phyloP scores from a whole-genome alignment of 1,284 basidiomycete genomes.

The Ceraceosorus guamensis region DNA sequence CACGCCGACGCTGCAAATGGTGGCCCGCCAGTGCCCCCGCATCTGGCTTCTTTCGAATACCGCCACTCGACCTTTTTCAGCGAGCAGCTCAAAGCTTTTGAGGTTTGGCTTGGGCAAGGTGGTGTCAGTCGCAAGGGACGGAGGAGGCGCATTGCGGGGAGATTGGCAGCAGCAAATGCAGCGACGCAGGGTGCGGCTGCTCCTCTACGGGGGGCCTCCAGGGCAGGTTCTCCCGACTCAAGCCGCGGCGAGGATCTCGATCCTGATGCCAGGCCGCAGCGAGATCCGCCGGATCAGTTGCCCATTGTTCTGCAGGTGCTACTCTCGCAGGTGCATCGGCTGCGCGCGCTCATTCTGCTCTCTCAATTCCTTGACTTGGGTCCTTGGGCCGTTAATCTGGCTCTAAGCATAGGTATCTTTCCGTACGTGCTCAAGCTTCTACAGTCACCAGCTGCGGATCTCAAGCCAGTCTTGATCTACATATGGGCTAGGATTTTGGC shows the following conservation, averaged over 20 bases:
- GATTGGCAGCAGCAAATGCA: too few relatives aligned
- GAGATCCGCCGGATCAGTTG: conserved; percentile 85
- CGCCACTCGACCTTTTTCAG: conserved; percentile 88
- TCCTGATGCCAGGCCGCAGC: conserved; percentile 53
- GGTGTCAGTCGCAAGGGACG: conserved; percentile 49
- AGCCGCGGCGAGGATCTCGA: conserved; percentile 49
- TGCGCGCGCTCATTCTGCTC: conserved; percentile 89
- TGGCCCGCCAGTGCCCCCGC: conserved; percentile 46
- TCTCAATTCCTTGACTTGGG: conserved; percentile 96
- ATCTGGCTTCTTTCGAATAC: conserved; percentile 56
- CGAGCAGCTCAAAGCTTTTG: conserved; percentile 92
- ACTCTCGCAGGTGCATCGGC: conserved; percentile 88
- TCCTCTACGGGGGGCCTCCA: background rate
- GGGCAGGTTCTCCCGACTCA: conserved; percentile 1
- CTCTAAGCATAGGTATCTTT: conserved; percentile 96
- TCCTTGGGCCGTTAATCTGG: conserved; percentile 95
- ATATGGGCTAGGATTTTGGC: conserved; percentile 97
- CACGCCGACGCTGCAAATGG: conserved; percentile 49
- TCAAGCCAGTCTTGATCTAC: conserved; percentile 96
- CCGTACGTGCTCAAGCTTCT: conserved; percentile 95
- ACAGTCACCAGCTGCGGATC: conserved; percentile 85
- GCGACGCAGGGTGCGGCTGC: conserved; percentile 58
- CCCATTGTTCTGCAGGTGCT: conserved; percentile 96
- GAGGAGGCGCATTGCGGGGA: conserved; percentile 55
- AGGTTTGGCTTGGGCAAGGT: conserved; percentile 73